Base-by-base conservation (phyloP, 305 asterid species). In the Plantago coronopus region DNA sequence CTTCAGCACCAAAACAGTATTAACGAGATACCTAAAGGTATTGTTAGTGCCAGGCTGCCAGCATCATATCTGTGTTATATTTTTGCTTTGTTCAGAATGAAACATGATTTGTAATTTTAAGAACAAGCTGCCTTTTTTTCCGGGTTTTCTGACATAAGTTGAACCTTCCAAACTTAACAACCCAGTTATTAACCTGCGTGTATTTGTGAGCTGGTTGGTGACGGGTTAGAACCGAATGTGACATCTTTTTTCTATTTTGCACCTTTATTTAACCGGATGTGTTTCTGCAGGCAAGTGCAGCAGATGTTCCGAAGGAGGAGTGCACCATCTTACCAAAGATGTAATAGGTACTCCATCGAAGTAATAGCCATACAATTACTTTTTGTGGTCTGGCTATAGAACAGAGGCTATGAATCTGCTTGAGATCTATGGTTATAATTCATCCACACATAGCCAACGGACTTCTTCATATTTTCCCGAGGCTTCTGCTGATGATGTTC, bases 11-110 rank as follows among this genome's bases (percentile, higher is more conserved):
- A 68, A 81, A 17, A 71, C 73, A 15, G 43, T 85, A 76, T 68
- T 94, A 56, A 72, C 78, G 7, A 88, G 80, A 79, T 94, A 83
- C 74, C 83, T 94, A 16, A 68, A 89, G 91, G 99, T 94, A 23
- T 27, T n/a, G n/a, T n/a, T n/a, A 7, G 15, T 23, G 22, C n/a
- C 20, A n/a, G n/a, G n/a, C n/a, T n/a, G n/a, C 22, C 1, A 27
- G 7, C 59, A n/a, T 69, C 21, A 37, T 17, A 13, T 18, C 50
- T 40, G 58, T 44, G 45, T 57, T 63, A 17, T 11, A 31, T 67
- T 31, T 66, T 34, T 63, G 42, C 57, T 16, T n/a, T n/a, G n/a
- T n/a, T n/a, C n/a, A n/a, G n/a, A n/a, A n/a, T n/a, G n/a, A n/a
- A n/a, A n/a, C n/a, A n/a, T n/a, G n/a, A n/a, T n/a, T n/a, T n/a